Conservation (phyloP, 306 rosid genomes). For the Hippophae tibetana region DNA sequence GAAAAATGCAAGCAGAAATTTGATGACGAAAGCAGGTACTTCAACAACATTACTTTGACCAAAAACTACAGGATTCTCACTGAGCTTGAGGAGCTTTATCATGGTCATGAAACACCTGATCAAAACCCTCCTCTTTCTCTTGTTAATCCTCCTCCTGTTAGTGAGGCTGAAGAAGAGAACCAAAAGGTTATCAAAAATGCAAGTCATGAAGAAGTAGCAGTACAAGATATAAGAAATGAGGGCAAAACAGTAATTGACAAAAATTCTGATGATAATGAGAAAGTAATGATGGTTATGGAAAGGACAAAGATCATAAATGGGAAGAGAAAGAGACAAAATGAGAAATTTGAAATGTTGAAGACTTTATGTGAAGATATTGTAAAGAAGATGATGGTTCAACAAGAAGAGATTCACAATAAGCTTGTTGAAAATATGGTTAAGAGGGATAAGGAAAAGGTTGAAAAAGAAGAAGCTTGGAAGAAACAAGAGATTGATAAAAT, state of each 20-base stretch:
- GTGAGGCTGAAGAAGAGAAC: slow-evolving; percentile 12
- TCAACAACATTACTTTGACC: slow-evolving; percentile 38
- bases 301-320: slow-evolving; percentile 2
- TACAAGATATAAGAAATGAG: slow-evolving; percentile 16
- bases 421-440: slow-evolving; percentile 60
- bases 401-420: slow-evolving; percentile 64
- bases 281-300: not conserved
- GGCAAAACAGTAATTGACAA: slow-evolving; percentile 10
- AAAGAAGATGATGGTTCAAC: slow-evolving; percentile 63
- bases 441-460: slow-evolving; percentile 61
- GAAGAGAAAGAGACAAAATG: slow-evolving; percentile 41
- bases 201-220: slow-evolving; percentile 10
- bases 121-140: slow-evolving; percentile 7
- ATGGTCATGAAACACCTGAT: slow-evolving; percentile 3
- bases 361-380: slow-evolving; percentile 58
- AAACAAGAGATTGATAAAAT: slow-evolving; percentile 58
- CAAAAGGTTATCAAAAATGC: slow-evolving; percentile 14
- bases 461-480: slow-evolving; percentile 73
- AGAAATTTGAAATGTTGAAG: slow-evolving; percentile 51
- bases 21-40: slow-evolving; percentile 65
- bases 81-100: slow-evolving; percentile 60
- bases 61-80: slow-evolving; percentile 41
- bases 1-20: slow-evolving; percentile 83
- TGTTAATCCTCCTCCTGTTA: not conserved
- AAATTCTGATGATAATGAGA: not conserved